Evolutionary conservation across 73 alveolate genomes (phyloP).

Genomic region (Paramecium biaurelia): DNA sequence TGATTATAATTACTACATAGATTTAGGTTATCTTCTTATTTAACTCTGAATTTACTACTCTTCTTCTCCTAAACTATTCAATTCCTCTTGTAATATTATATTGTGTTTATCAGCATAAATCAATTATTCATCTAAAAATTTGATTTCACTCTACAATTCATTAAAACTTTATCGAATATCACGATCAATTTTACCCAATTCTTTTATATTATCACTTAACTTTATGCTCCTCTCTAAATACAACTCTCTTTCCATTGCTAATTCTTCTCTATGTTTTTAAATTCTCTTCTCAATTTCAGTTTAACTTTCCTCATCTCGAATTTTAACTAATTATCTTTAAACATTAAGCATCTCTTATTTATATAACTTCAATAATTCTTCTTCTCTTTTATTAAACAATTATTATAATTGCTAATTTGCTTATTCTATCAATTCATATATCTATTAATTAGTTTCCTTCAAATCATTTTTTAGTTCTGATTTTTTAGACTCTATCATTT

Average conservation of each 20-base stretch:
- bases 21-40: background rate
- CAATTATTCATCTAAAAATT: conserved; percentile 41
- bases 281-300: conserved; percentile 26
- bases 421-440: background rate
- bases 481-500: background rate
- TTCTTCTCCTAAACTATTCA: background rate
- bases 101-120: conserved; percentile 48
- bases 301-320: conserved; percentile 26
- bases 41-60: background rate
- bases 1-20: background rate
- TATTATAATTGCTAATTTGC: background rate
- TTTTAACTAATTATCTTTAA: background rate
- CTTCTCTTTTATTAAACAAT: conserved; percentile 5
- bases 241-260: background rate
- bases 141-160: conserved; percentile 16
- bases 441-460: background rate
- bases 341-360: conserved; percentile 26
- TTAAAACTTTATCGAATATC: background rate
- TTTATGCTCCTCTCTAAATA: background rate
- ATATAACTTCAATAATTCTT: background rate
- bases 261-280: conserved; percentile 31
- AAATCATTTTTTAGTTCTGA: background rate
- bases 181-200: background rate
- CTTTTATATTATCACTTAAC: background rate
- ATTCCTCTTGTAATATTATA: conserved; percentile 26